Evolutionary conservation across 106 monocot species (phyloP).

Genomic region (Triglochin maritima): DNA sequence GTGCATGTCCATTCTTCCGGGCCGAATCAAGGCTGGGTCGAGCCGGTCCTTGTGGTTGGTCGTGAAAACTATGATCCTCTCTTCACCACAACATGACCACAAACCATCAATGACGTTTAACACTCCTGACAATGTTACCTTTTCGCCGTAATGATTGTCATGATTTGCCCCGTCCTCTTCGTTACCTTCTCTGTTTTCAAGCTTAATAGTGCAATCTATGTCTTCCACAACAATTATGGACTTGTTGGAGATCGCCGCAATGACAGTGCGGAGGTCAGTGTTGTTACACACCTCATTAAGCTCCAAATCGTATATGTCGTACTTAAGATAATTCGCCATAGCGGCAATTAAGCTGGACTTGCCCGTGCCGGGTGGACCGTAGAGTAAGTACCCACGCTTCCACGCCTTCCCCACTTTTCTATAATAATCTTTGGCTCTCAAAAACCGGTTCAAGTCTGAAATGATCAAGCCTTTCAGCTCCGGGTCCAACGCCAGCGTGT

Average conservation of each 20-base stretch:
- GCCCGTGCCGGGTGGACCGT: slow-evolving; percentile 72
- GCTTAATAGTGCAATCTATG: slow-evolving; percentile 74
- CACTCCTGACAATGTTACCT: slow-evolving; percentile 74
- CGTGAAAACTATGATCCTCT: slow-evolving; percentile 76
- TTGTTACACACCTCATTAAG: slow-evolving; percentile 31
- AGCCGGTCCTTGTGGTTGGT: slow-evolving; percentile 59
- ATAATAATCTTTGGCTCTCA: slow-evolving; percentile 45
- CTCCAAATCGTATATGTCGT: slow-evolving; percentile 55
- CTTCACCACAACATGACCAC: slow-evolving; percentile 91
- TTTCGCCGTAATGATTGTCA: neutral
- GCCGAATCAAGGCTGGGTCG: slow-evolving; percentile 50
- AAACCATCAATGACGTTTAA: slow-evolving; percentile 84
- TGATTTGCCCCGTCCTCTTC: neutral
- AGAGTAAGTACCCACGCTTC: slow-evolving; percentile 84
- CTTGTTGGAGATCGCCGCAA: slow-evolving; percentile 65
- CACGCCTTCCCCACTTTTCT: slow-evolving; percentile 52
- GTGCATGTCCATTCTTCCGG: slow-evolving; percentile 68
- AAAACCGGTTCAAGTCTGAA: slow-evolving; percentile 49
- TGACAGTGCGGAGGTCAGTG: slow-evolving; percentile 52
- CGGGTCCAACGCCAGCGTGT: slow-evolving; percentile 68
- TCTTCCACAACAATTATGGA: slow-evolving; percentile 92
- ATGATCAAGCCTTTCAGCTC: slow-evolving; percentile 33
- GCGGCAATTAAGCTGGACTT: slow-evolving; percentile 86
- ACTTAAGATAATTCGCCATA: slow-evolving; percentile 68
- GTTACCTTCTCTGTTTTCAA: slow-evolving; percentile 28